A percentile compares a stretch with the other conserved stretches of the same genome.
phyloP scores from a whole-genome alignment of 2,329 filamentous ascomycete genomes.

The Microdochium paspali region DNA sequence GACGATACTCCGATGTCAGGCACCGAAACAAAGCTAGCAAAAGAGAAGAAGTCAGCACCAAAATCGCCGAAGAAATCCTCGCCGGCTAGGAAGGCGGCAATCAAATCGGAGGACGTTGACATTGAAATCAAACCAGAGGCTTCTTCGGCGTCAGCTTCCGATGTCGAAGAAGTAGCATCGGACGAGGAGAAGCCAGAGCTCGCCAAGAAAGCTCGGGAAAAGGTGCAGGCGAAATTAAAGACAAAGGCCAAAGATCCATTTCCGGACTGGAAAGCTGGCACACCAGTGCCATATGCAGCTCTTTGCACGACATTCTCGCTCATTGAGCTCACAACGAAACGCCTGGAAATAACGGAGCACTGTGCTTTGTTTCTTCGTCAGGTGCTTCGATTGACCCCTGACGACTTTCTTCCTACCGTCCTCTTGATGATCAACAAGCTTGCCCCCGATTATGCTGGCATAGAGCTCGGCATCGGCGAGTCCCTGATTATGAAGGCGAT shows the following conservation, averaged over 20 bases:
- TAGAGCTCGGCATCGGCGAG: constrained; percentile 96
- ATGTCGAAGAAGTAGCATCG: constrained; percentile 36
- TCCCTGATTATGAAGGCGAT: constrained; percentile 99
- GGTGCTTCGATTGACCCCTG: constrained; percentile 82
- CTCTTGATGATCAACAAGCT: constrained; percentile 97
- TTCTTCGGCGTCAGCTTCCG: constrained; percentile 23
- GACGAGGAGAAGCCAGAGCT: constrained; percentile 59
- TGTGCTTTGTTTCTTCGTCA: constrained; percentile 88
- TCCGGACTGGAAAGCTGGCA: constrained; percentile 85
- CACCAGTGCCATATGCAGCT: constrained; percentile 87
- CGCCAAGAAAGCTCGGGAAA: constrained; percentile 67
- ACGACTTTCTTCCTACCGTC: constrained; percentile 79
- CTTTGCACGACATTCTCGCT: constrained; percentile 91
- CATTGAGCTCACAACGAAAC: constrained; percentile 89
- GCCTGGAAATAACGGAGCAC: constrained; percentile 78
- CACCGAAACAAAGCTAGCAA: constrained; percentile 8
- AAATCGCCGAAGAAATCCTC: constrained; percentile 34
- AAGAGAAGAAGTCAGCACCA: constrained; percentile 11
- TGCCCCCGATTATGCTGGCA: constrained; percentile 90
- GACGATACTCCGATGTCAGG: constrained; percentile 21
- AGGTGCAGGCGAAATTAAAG: constrained; percentile 69
- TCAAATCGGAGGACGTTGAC: constrained; percentile 29
- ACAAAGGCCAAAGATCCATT: constrained; percentile 68
- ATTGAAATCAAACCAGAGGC: constrained; percentile 11
- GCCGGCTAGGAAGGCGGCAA: constrained; percentile 27